These are phyloP conservation scores for Entomophthora muscae DNA, from an alignment of 371 early-diverging fungal genomes.

Conservation along the genomic window DNA sequence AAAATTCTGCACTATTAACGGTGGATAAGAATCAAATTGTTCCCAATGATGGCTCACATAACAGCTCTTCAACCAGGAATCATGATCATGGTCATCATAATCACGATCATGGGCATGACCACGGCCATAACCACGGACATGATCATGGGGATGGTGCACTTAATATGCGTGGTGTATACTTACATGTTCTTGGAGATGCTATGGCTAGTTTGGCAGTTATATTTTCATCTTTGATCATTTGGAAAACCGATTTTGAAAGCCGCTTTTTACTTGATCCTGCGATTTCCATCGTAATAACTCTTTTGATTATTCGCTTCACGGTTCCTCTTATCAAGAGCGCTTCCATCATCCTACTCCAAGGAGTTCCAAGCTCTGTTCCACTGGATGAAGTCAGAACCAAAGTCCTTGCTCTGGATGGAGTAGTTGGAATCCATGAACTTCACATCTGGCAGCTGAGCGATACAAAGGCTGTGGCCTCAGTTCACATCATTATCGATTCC, in stretches of 20 bases:
- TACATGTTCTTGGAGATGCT: constrained; percentile 90
- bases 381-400: constrained; percentile 42
- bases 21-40: neutral
- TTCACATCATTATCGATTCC: constrained; percentile 54
- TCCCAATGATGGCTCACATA: neutral
- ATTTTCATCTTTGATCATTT: constrained; percentile 59
- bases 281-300: constrained; percentile 16
- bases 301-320: constrained; percentile 37
- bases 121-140: constrained; percentile 21
- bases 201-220: constrained; percentile 88
- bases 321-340: constrained; percentile 54
- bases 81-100: constrained; percentile 10
- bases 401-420: constrained; percentile 27
- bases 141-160: constrained; percentile 31
- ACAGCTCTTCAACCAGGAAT: neutral
- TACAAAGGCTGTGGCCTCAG: constrained; percentile 60
- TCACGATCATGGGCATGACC: constrained; percentile 16
- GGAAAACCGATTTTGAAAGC: constrained; percentile 44
- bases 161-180: constrained; percentile 84
- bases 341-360: constrained; percentile 68
- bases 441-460: constrained; percentile 89
- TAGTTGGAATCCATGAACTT: constrained; percentile 72
- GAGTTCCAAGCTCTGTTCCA: constrained; percentile 48
- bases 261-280: constrained; percentile 63
- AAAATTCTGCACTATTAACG: neutral